Base-by-base conservation (phyloP, 139 green algal genomes). In the Penium margaritaceum region DNA sequence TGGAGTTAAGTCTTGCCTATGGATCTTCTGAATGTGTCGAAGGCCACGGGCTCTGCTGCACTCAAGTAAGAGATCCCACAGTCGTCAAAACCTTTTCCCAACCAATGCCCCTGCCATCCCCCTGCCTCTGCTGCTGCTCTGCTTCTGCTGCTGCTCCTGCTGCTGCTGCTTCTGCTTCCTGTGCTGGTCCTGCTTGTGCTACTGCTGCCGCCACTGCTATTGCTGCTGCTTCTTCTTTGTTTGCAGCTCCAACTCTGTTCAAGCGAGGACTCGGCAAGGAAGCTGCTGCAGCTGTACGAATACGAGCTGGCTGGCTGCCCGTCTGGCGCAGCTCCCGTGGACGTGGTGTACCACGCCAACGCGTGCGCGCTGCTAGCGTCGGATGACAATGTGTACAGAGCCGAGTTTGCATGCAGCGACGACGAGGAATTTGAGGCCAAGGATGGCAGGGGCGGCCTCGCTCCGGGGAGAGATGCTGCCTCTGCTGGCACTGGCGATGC, bases 331-430 rank as follows among this genome's bases (percentile, higher is more conserved):
- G 6, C 27, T 41, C 79, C 80, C 34, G 34, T 69, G 12, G 75
- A 87, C n/a, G 9, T 64, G 0, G 67, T 84, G 0, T 86, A 86
- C 69, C 60, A 74, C 27, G 66, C 87, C 65, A 96, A 96, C 67
- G 81, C 86, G 1, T 87, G 87, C 76, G 32, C 90, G 93, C 46
- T 91, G n/a, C n/a, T n/a, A n/a, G n/a, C n/a, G n/a, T n/a, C n/a
- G n/a, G n/a, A n/a, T n/a, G n/a, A n/a, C n/a, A n/a, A n/a, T n/a
- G n/a, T n/a, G n/a, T n/a, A n/a, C n/a, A n/a, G n/a, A n/a, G n/a
- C n/a, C n/a, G n/a, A n/a, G n/a, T n/a, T n/a, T n/a, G n/a, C n/a
- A n/a, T n/a, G n/a, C n/a, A n/a, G n/a, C n/a, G n/a, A n/a, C n/a
- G n/a, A n/a, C n/a, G n/a, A n/a, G n/a, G n/a, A n/a, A n/a, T n/a